These are phyloP conservation scores for Penicillium sp. DNA, from an alignment of 2,329 filamentous ascomycete genomes.

Conservation along the genomic window DNA sequence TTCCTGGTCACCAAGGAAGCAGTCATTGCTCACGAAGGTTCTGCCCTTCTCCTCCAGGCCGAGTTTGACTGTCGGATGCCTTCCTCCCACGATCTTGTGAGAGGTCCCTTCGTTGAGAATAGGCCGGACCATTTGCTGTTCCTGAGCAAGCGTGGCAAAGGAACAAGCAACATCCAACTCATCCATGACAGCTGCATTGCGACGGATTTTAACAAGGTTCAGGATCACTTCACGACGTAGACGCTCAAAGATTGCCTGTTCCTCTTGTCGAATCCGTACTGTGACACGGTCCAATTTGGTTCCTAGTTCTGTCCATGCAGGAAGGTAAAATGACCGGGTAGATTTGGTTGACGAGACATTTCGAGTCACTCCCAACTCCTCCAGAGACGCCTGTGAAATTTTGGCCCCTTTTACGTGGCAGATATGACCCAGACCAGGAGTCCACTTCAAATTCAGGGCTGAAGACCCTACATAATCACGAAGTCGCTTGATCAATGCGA, in stretches of 20 bases:
- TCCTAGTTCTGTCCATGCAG: conserved; percentile 82
- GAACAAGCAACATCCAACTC: conserved; percentile 89
- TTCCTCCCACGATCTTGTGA: conserved; percentile 79
- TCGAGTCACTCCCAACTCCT: conserved; percentile 47
- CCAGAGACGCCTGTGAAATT: conserved; percentile 55
- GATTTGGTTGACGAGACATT: conserved; percentile 77
- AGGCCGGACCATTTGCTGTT: conserved; percentile 73
- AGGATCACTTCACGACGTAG: conserved; percentile 75
- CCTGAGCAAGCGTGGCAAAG: conserved; percentile 75
- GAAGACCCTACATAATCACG: conserved; percentile 61
- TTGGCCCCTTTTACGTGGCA: conserved; percentile 81
- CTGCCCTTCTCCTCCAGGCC: conserved; percentile 78
- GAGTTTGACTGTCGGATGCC: conserved; percentile 89
- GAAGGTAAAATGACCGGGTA: conserved; percentile 79
- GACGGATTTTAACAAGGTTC: conserved; percentile 81
- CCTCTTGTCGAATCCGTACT: conserved; percentile 77
- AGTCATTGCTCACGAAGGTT: conserved; percentile 83
- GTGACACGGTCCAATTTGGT: conserved; percentile 75
- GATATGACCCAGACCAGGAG: conserved; percentile 81
- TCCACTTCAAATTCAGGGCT: conserved; percentile 79
- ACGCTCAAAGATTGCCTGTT: conserved; percentile 73
- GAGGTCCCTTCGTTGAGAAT: conserved; percentile 63
- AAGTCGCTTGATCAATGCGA: conserved; percentile 60
- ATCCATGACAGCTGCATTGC: conserved; percentile 87
- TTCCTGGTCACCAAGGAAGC: conserved; percentile 74